Evolutionary conservation across 1,284 basidiomycete genomes (phyloP).

Genomic region (Microbotryum scabiosae): DNA sequence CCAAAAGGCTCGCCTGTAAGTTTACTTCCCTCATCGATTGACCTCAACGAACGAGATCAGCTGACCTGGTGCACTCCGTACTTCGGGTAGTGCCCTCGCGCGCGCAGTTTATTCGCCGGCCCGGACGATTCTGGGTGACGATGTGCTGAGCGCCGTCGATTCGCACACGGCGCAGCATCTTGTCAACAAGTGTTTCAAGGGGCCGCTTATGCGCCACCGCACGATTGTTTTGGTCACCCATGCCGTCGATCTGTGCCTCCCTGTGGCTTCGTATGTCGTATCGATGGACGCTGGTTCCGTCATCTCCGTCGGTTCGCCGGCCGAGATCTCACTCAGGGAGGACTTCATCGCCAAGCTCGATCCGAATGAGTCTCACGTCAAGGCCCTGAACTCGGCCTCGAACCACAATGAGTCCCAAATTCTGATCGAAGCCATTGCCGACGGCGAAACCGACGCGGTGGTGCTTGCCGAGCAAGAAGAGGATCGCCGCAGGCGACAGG

Average conservation of each 20-base stretch:
- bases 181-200: slow-evolving; percentile 43
- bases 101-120: slow-evolving; percentile 42
- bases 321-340: slow-evolving; percentile 6
- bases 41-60: background rate
- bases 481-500: slow-evolving; percentile 10
- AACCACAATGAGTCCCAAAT: slow-evolving; percentile 2
- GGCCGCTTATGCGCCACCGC: slow-evolving; percentile 54
- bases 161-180: slow-evolving; percentile 38
- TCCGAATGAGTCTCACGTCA: background rate
- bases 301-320: slow-evolving; percentile 36
- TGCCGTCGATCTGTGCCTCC: slow-evolving; percentile 55
- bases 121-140: slow-evolving; percentile 41
- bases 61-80: background rate
- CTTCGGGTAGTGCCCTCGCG: slow-evolving; percentile 34
- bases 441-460: slow-evolving; percentile 9
- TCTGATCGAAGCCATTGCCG: slow-evolving; percentile 24
- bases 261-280: slow-evolving; percentile 42
- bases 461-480: slow-evolving; percentile 8
- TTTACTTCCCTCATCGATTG: background rate
- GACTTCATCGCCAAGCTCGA: background rate
- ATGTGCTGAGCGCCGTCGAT: slow-evolving; percentile 44
- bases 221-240: slow-evolving; percentile 80
- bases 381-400: background rate
- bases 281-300: slow-evolving; percentile 40
- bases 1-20: slow-evolving; percentile 48